Conservation (phyloP, 1,284 basidiomycete genomes). For the Flammula alnicola region DNA sequence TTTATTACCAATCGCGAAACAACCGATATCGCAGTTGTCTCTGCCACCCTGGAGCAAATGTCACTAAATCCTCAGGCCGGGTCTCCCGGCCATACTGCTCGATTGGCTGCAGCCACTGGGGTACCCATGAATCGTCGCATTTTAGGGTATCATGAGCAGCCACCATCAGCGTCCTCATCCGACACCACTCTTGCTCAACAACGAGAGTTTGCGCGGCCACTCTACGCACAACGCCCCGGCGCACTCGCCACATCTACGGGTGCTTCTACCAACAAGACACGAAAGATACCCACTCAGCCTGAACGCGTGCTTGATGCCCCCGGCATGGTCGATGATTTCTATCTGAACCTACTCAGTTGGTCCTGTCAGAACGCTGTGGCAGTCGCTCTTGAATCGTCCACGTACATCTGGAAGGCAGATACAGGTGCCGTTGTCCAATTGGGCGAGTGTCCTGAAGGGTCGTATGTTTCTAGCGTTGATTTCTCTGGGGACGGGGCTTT, state of each 20-base stretch:
- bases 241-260: constrained; percentile 65
- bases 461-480: constrained; percentile 79
- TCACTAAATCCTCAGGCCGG: constrained; percentile 62
- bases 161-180: constrained; percentile 68
- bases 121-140: constrained; percentile 76
- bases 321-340: constrained; percentile 95
- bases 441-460: constrained; percentile 75
- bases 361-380: constrained; percentile 85
- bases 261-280: constrained; percentile 64
- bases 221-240: constrained; percentile 69
- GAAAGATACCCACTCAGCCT: constrained; percentile 83
- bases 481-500: constrained; percentile 90
- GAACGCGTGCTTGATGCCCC: constrained; percentile 96
- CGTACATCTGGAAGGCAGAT: constrained; percentile 95
- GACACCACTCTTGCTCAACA: constrained; percentile 73
- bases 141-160: constrained; percentile 78
- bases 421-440: constrained; percentile 82
- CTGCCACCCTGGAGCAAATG: constrained; percentile 67
- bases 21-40: constrained; percentile 51
- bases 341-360: constrained; percentile 95
- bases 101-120: constrained; percentile 74
- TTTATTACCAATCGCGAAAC: constrained; percentile 75
- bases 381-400: constrained; percentile 82
- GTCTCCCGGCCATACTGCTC: constrained; percentile 77
- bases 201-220: constrained; percentile 71